These are phyloP conservation scores for Marsdenia floribunda DNA, from an alignment of 257 asterid species.

Conservation along the genomic window DNA sequence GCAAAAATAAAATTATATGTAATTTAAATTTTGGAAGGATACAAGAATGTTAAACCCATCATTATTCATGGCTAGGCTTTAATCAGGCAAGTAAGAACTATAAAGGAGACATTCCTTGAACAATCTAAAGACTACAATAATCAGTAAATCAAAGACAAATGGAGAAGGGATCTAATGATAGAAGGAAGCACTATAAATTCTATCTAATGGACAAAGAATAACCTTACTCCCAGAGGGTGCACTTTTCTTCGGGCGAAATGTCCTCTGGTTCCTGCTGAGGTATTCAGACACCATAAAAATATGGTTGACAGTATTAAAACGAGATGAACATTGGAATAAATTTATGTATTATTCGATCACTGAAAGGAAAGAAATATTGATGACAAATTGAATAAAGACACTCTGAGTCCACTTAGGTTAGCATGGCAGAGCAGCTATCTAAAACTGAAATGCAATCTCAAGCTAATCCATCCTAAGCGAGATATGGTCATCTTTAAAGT, in stretches of 20 bases:
- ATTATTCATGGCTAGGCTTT: neutral
- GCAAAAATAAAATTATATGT: neutral
- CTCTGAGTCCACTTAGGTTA: neutral
- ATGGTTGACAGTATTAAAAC: neutral
- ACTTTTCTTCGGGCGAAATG: slow-evolving; percentile 93
- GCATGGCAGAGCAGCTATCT: neutral
- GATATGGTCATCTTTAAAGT: neutral
- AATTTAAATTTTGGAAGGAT: neutral
- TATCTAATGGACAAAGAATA: slow-evolving; percentile 6
- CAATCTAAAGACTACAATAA: too few relatives aligned
- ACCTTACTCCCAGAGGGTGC: slow-evolving; percentile 99
- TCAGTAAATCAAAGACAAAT: neutral
- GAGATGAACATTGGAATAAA: neutral
- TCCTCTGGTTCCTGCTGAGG: slow-evolving; percentile 73
- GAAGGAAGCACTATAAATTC: neutral
- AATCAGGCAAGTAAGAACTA: neutral
- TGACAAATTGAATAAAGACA: neutral
- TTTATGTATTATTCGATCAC: neutral
- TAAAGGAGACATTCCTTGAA: neutral
- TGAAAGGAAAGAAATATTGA: neutral
- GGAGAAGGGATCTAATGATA: neutral
- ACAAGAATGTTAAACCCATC: neutral
- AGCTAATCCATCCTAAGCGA: neutral
- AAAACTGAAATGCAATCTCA: neutral
- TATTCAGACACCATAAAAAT: neutral